Evolutionary conservation across 768 basidiomycete species (phyloP), one percentile per base, ranked within the genome.

Genomic region (Scleroderma bovista): DNA sequence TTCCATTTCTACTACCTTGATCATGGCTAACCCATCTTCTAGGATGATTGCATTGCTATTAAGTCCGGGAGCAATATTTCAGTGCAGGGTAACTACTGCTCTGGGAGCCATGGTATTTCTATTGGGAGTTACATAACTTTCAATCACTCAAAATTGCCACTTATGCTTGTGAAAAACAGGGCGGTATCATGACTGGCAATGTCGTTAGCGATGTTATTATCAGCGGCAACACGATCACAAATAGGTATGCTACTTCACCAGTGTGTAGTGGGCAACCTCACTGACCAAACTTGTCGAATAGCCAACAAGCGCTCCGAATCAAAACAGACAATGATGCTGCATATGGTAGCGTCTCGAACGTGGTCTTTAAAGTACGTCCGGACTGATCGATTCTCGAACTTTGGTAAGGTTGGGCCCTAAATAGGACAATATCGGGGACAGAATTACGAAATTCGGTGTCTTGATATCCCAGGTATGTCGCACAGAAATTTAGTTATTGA

Each of bases 11-110:
- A 11, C 42, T 22, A n/a, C 31, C 9, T 9, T 22, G 15, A 11
- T 11, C 12, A n/a, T 41, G 17, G 41, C 31, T 40, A 9, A 37
- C 33, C 20, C 47, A 29, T 33, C n/a, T 51, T 52, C 62, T 62
- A 65, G 74, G 81, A 86, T 51, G 84, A 86, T 56, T 86, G 83
- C 59, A 65, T 86, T 22, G 80, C 84, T 17, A 70, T 78, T 56
- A 73, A 72, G 56, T 50, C 46, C 19, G 74, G 74, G 13, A 51
- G 66, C 6, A 76, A 75, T 53, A 76, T 79, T 40, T 34, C 66
- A 22, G 72, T 85, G 67, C 65, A 67, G 47, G 60, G 75, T 22
- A 83, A 84, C 60, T 61, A 61, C 20, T 86, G 84, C 64, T 63
- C 67, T 3, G 72, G 72, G 23, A 83, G 85, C 3, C 84, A 88